Evolutionary conservation across 441 rosid species (phyloP).

Genomic region (Isatis lusitanica): DNA sequence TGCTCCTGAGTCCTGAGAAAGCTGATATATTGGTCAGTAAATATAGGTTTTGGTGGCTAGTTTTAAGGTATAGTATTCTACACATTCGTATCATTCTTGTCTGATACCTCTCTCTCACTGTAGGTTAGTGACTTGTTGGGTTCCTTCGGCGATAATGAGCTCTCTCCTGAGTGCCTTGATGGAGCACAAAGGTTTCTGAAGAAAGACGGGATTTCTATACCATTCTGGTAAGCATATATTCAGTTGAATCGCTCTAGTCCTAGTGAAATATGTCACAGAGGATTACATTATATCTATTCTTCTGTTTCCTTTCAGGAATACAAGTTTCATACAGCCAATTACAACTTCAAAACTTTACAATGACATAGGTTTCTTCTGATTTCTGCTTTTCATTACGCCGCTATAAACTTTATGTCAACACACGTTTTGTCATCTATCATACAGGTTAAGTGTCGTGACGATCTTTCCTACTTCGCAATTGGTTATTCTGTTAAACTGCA

Average conservation of each 20-base stretch:
- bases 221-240: neutral
- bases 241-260: neutral
- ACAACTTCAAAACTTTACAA: neutral
- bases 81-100: no score
- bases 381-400: neutral
- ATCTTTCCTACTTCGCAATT: neutral
- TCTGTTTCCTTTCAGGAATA: neutral
- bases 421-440: neutral
- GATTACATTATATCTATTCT: neutral
- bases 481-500: neutral
- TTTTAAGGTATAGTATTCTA: neutral
- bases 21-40: slow-evolving; percentile 84
- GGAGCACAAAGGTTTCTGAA: neutral
- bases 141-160: neutral
- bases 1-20: slow-evolving; percentile 88
- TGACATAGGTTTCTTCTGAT: neutral
- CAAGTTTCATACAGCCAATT: neutral
- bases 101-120: neutral
- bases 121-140: neutral
- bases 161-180: neutral
- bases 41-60: neutral
- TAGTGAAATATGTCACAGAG: neutral
- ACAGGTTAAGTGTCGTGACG: neutral
- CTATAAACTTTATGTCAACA: neutral
- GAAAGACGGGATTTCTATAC: neutral